These are phyloP conservation scores for Aspergillus melleus DNA, from an alignment of 2,329 filamentous ascomycete species.

Conservation along the genomic window DNA sequence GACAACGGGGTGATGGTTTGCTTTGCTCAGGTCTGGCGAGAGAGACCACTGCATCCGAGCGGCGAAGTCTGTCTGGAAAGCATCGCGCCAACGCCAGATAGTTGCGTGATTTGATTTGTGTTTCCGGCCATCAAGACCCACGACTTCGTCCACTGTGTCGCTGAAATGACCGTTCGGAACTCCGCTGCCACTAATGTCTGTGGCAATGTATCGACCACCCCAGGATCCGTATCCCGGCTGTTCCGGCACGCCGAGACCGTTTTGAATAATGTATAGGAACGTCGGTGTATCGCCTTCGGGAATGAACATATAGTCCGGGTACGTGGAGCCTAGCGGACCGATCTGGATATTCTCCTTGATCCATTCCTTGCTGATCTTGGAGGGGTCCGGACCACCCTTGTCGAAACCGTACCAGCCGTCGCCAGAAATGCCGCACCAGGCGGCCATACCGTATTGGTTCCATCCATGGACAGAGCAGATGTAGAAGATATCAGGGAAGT, in stretches of 20 bases:
- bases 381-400: conserved; percentile 14
- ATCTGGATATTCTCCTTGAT: conserved; percentile 56
- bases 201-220: conserved; percentile 40
- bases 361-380: conserved; percentile 39
- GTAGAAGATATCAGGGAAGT: conserved; percentile 58
- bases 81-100: no score
- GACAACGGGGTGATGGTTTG: no score
- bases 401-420: conserved; percentile 52
- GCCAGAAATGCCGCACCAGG: conserved; percentile 48
- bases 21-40: no score
- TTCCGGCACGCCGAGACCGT: conserved; percentile 40
- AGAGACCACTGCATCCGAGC: no score
- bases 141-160: conserved; percentile 35
- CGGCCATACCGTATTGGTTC: conserved; percentile 52
- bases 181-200: conserved; percentile 4
- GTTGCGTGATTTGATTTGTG: no score
- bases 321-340: conserved; percentile 47
- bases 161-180: conserved; percentile 22
- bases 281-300: conserved; percentile 52
- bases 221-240: conserved; percentile 44
- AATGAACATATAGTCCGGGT: conserved; percentile 52
- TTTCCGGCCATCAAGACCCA: conserved; percentile 18
- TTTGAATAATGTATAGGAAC: conserved; percentile 43
- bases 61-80: no score
- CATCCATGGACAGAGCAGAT: conserved; percentile 58